Conservation (phyloP, 192 early-diverging fungal species). For the Podila horticola region DNA sequence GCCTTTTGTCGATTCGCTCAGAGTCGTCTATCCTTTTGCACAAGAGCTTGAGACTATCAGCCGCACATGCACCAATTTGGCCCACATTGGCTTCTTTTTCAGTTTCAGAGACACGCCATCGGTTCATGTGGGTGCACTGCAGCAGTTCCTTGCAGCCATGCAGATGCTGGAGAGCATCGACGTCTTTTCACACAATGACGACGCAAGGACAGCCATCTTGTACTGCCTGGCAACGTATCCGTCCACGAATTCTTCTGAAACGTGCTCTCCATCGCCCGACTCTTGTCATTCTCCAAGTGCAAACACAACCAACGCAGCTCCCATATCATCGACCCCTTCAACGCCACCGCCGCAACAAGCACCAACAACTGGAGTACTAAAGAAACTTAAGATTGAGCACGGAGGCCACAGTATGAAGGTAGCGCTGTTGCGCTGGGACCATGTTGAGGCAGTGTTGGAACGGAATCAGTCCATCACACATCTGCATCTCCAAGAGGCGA, state of each 20-base stretch:
- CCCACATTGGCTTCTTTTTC: conserved; percentile 3
- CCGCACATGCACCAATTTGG: not conserved
- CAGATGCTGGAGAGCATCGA: not conserved
- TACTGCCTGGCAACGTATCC: not conserved
- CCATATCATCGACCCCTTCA: too few relatives aligned
- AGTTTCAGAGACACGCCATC: not conserved
- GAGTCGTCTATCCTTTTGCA: not conserved
- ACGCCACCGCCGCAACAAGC: not conserved
- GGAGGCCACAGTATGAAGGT: conserved; percentile 1
- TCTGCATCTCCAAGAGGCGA: not conserved
- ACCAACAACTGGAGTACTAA: not conserved
- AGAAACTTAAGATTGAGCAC: not conserved
- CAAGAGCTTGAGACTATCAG: not conserved
- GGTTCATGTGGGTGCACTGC: not conserved
- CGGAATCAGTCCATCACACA: not conserved
- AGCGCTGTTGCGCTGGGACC: not conserved
- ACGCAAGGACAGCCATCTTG: not conserved
- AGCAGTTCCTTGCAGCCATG: not conserved
- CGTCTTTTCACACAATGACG: conserved; percentile 1
- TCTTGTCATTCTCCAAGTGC: too few relatives aligned
- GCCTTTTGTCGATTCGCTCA: not conserved
- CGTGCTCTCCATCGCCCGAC: too few relatives aligned
- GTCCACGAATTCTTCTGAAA: not conserved
- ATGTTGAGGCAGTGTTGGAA: not conserved
- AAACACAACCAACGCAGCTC: too few relatives aligned